Conservation (phyloP, 140 eudicot genomes). For the Erigeron philadelphicus region DNA sequence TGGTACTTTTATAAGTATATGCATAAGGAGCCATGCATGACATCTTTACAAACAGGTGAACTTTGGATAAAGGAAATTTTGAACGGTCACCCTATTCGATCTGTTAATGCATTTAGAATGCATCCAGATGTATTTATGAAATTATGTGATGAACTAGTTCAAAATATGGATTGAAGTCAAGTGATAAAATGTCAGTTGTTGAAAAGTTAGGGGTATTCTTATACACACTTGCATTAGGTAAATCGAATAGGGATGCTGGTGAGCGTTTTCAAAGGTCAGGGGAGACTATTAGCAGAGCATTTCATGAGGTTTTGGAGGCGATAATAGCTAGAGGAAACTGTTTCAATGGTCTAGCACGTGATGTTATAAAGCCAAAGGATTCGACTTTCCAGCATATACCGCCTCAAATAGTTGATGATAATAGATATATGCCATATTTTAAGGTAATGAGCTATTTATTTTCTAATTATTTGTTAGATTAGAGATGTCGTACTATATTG, state of each 20-base stretch:
- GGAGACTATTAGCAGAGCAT: not conserved
- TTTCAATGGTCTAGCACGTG: not conserved
- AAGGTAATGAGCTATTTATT: too few species aligned
- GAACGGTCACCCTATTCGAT: too few species aligned
- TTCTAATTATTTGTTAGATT: too few species aligned
- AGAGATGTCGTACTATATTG: too few species aligned
- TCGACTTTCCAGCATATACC: not conserved
- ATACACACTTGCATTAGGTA: not conserved
- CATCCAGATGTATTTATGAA: too few species aligned
- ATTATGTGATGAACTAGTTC: not conserved
- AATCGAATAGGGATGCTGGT: not conserved
- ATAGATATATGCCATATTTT: too few species aligned
- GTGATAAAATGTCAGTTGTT: not conserved
- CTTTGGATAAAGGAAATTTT: too few species aligned
- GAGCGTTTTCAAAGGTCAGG: not conserved
- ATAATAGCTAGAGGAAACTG: not conserved
- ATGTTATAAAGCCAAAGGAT: not conserved
- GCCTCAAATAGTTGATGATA: not conserved
- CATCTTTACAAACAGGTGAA: too few species aligned
- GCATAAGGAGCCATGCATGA: too few species aligned
- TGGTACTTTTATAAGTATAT: too few species aligned
- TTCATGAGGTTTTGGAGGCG: slow-evolving; percentile 5
- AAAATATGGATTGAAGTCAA: not conserved
- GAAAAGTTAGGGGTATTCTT: not conserved
- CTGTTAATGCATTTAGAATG: too few species aligned